Base-by-base conservation (phyloP, 441 rosid genomes). In the Arabidopsis hybrid region DNA sequence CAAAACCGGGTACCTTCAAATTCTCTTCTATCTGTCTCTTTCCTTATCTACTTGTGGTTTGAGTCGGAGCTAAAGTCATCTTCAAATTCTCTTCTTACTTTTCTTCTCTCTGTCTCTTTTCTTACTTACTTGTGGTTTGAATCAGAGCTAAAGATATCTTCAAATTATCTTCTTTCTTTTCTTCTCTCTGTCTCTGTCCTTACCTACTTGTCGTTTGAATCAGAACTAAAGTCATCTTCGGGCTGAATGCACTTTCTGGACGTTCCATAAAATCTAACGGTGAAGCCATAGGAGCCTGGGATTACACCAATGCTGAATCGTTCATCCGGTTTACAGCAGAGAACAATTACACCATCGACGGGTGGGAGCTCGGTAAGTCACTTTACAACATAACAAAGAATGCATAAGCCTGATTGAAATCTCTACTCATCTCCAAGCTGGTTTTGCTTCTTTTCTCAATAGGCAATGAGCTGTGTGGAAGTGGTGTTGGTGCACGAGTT, bases 351-450 rank as follows among this genome's bases (percentile, higher is more conserved):
- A 42, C 76, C 13, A 84, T 95, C 38, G 81, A 84, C 77, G 94
- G 91, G 12, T 95, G 97, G 98, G 99, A 95, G 88, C 92, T 95
- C 0, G 98, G 98, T 95, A 83, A 83, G 86, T 58, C 34, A 31
- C 45, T 7, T 39, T 18, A 59, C 26, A 17, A 35, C 8, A 29
- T 46, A 46, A 14, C 12, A 53, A 36, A 65, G 40, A 45, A 56
- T 50, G 35, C 53, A 77, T 13, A 49, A 34, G 52, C 21, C 6
- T 47, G 29, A 53, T 17, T 4, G 1, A 59, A 45, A 47, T 47
- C 2, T 17, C 56, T 31, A 53, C 1, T 42, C 13, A 71, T 58
- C 50, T 4, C 8, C 26, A 14, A 51, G 16, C 39, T 29, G 8
- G 45, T 31, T 66, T 67, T 59, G 14, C 4, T 40, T 34, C 52